Base-by-base conservation (phyloP, 768 basidiomycete genomes). In the Russula sp. region DNA sequence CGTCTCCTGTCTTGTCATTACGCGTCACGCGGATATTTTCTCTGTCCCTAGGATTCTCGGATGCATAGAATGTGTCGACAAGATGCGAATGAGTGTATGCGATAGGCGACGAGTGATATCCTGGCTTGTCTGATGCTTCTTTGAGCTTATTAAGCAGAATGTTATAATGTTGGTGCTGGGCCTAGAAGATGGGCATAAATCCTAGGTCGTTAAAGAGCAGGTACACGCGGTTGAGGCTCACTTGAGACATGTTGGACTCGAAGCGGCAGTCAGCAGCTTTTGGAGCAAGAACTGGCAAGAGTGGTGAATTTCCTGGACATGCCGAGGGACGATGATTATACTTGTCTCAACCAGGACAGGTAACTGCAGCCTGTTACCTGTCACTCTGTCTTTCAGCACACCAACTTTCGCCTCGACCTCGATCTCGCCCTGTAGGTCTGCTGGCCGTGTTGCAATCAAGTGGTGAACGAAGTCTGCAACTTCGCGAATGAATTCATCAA, bases 381-480 rank as follows among this genome's bases (percentile, higher is more conserved):
- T 73, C 42, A 35, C 66, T 57, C 76, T 76, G 64, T 93, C 88
- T 56, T 78, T 76, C 70, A 97, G 70, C 18, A 91, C 63, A 3
- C 93, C 93, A 56, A 97, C 79, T 75, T 96, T 96, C 2, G 91
- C 93, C 73, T 96, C 94, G 10, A 96, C 87, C 76, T 96, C 94
- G 29, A 96, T 81, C 41, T 74, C 77, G 38, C 83, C 83, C 55
- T 67, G 71, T 10, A 81, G 70, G 65, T 83, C 79, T 20, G 62
- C 59, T 0, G 83, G 81, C 25, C 81, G 79, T 6, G 77, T 83
- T 57, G 71, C 69, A 67, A 91, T 83, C 76, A 80, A 84, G 69
- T 86, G 85, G 73, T 85, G 84, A 42, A 95, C 77, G 73, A 92
- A 97, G 75, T 96, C 91, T 41, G 91, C 93, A 59, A 97, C 81